Base-by-base conservation (phyloP, 1,284 basidiomycete genomes). In the Leccinum pachyderme region DNA sequence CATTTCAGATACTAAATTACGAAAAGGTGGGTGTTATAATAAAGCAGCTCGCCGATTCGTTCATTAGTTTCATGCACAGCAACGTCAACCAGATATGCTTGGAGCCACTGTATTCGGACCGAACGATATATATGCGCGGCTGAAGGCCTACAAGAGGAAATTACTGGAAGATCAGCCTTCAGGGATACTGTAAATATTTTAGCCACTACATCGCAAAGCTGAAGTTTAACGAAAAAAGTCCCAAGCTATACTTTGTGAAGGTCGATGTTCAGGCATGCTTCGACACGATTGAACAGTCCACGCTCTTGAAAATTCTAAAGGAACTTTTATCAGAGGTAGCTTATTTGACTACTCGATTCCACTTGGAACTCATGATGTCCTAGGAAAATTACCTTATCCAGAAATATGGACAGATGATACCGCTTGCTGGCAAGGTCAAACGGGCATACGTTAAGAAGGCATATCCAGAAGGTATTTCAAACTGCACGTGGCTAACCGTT, bases 231-330 rank as follows among this genome's bases (percentile, higher is more conserved):
- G 22, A 49, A 39, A 37, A 8, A 55, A 95, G 93, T 24, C 92
- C 93, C 0, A 86, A 84, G 60, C 72, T 97, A 4, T 98, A 95
- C 70, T 96, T 99, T 65, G 94, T 95, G 58, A 99, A 99, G 71
- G 85, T 97, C 29, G 97, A 99, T 67, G 93, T 99, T 13, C 87
- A 90, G 58, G 89, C 94, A 1, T 97, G 95, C 58, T 99, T 98
- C 75, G 97, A 99, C 72, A 94, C 91, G 0, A 98, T 99, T 59
- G 87, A 95, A 44, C 97, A 99, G 69, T 79, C 81, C 24, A 95
- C 89, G 65, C 73, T 99, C 47, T 73, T 99, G 13, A 75, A 82
- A 33, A 93, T 99, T 29, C 72, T 98, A 37, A 79, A 81, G 24
- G 73, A 83, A 1, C 67, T 95, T 7, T 78, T 97, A 32, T 85